These are phyloP conservation scores for Xylaria hypoxylon DNA, from an alignment of 2,329 filamentous ascomycete species.

Conservation along the genomic window DNA sequence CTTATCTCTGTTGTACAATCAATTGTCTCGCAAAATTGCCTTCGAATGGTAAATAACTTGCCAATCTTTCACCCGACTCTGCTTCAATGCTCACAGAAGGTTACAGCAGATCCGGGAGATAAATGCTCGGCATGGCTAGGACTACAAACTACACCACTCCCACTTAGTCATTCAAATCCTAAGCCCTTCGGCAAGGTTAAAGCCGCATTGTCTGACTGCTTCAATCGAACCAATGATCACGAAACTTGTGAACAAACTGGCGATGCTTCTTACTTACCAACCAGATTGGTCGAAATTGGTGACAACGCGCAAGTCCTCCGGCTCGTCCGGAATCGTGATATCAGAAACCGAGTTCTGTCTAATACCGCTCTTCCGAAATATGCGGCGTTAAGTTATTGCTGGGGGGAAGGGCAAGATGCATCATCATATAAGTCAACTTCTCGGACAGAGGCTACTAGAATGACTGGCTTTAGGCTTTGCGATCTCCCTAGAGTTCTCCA, in stretches of 20 bases:
- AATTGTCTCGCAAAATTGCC: conserved; percentile 7
- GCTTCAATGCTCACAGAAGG: neutral
- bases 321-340: conserved; percentile 8
- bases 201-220: conserved; percentile 6
- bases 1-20: conserved; percentile 5
- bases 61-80: neutral
- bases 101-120: neutral
- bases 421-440: conserved; percentile 8
- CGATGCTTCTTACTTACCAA: conserved; percentile 1
- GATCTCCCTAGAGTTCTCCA: conserved; percentile 46
- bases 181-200: neutral
- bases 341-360: neutral
- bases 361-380: conserved; percentile 4
- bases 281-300: conserved; percentile 10
- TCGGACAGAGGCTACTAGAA: conserved; percentile 2
- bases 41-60: conserved; percentile 14
- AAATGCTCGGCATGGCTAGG: conserved; percentile 15
- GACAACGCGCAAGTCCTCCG: conserved; percentile 7
- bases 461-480: conserved; percentile 2
- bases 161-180: neutral
- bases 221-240: neutral
- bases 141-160: neutral
- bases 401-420: conserved; percentile 5
- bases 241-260: neutral
- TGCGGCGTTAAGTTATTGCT: conserved; percentile 15